Base-by-base conservation (phyloP, 192 early-diverging fungal species). In the Coemansia sp. region DNA sequence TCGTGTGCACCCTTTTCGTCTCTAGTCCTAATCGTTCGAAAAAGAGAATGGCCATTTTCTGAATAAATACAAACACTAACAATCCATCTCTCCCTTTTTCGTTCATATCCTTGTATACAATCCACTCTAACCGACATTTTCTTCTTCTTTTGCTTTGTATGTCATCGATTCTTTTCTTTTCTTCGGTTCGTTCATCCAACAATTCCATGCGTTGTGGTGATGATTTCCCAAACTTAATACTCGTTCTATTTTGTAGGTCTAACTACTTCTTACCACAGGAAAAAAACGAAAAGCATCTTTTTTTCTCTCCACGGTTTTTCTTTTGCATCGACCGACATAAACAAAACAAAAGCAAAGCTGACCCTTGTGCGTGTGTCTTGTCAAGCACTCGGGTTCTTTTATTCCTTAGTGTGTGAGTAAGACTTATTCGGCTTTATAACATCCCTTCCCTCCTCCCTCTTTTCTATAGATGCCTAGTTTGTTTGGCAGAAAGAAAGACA, bases 401-500 rank as follows among this genome's bases (percentile, higher is more conserved):
- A 22, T 47, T 52, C 40, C 55, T 22, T 52, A 41, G 21, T 42
- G 41, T 40, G 8, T 36, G 10, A 48, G 37, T 40, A 11, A 49
- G n/a, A 47, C n/a, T 41, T 36, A 61, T 15, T 39, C 37, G 26
- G 52, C 37, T 39, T 18, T 36, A 18, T 32, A 26, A 2, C 3
- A 0, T 32, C 2, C 32, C 32, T 4, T 32, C 32, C 32, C 32
- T 4, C 32, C 4, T 32, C 32, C 32, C 32, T 32, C 32, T 32
- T 32, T 32, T 32, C 32, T 32, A 57, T 66, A 61, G 57, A 81
- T 81, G 78, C 78, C 78, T 13, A 81, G 78, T 65, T 63, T 81
- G 51, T 81, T 81, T 51, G 72, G 78, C 60, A 76, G 78, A 57
- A 81, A 81, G 45, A 59, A 59, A n/a, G 74, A 60, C 66, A 78